Percentiles rank a stretch among this genome's conserved stretches.
phyloP scores from a whole-genome alignment of 108 stramenopile genomes.

The Cyclotella atomus region DNA sequence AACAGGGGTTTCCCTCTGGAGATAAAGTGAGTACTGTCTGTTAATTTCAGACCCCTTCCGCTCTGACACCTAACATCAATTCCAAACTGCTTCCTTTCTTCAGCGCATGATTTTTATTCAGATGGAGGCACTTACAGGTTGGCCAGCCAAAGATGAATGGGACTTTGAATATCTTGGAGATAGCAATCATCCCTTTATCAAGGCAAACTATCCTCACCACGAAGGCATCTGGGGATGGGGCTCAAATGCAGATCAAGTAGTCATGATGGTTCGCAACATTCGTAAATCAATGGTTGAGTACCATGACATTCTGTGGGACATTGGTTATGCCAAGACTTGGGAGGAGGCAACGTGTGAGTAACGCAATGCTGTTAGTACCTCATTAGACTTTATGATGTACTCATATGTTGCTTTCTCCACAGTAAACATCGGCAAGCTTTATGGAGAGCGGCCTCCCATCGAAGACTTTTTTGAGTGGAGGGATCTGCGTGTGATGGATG shows the following conservation, averaged over 20 bases:
- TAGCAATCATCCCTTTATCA: slow-evolving; percentile 55
- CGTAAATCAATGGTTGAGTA: slow-evolving; percentile 32
- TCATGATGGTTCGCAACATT: slow-evolving; percentile 42
- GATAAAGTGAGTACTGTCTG: too few species aligned
- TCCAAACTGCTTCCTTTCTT: too few species aligned
- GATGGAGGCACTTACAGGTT: slow-evolving; percentile 54
- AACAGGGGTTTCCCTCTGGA: slow-evolving; percentile 48
- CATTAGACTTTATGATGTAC: too few species aligned
- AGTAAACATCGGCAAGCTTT: background rate
- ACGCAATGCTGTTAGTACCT: too few species aligned
- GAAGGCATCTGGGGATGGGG: slow-evolving; percentile 56
- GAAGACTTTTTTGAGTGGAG: slow-evolving; percentile 37
- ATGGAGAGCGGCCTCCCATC: slow-evolving; percentile 12
- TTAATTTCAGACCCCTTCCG: too few species aligned
- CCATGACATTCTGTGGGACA: slow-evolving; percentile 46
- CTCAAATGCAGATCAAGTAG: slow-evolving; percentile 35
- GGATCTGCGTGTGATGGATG: slow-evolving; percentile 35
- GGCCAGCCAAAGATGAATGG: slow-evolving; percentile 32
- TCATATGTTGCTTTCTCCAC: too few species aligned
- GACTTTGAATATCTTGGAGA: slow-evolving; percentile 43
- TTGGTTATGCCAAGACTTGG: slow-evolving; percentile 31
- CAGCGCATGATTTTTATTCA: slow-evolving; percentile 46
- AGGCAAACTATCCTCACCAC: slow-evolving; percentile 55
- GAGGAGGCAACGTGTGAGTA: too few species aligned
- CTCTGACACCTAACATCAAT: too few species aligned